Conservation (phyloP, 2,329 filamentous ascomycete species). For the Aspergillus eucalypticola region DNA sequence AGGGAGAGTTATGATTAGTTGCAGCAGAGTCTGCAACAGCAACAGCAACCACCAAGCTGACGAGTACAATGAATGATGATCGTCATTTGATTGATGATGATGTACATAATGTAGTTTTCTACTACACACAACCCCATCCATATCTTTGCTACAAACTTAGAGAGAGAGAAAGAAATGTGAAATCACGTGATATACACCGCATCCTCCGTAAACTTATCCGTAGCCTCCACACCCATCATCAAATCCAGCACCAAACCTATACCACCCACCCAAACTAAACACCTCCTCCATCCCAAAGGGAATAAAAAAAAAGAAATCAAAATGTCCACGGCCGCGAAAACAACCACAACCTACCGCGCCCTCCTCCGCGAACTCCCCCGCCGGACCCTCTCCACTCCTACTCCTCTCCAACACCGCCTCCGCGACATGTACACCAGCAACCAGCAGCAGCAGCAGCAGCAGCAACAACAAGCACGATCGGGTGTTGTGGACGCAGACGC, state of each 20-base stretch:
- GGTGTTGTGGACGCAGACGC: constrained; percentile 11
- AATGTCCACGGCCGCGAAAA: constrained; percentile 43
- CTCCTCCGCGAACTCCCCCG: constrained; percentile 87
- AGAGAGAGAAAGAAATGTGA: not conserved
- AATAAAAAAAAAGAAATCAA: constrained; percentile 1
- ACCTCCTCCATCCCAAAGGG: not conserved
- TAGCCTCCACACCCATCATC: not conserved
- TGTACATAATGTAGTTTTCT: constrained; percentile 23
- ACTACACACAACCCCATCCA: not conserved
- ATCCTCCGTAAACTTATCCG: not conserved
- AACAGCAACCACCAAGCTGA: constrained; percentile 9
- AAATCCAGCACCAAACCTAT: not conserved
- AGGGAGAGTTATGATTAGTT: constrained; percentile 7
- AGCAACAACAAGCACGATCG: constrained; percentile 29
- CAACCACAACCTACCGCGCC: constrained; percentile 81
- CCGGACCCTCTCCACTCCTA: constrained; percentile 62
- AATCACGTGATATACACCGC: constrained; percentile 3
- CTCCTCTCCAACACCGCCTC: constrained; percentile 69
- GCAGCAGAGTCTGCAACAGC: constrained; percentile 7
- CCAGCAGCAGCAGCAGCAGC: constrained; percentile 28
- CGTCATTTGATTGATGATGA: constrained; percentile 16
- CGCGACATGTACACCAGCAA: constrained; percentile 59
- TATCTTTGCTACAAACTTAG: too few relatives aligned
- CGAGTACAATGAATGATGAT: constrained; percentile 23
- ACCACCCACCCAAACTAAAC: not conserved